These are phyloP conservation scores for Hordeum pubiflorum DNA, from an alignment of 202 grass and related monocot genomes.

Conservation along the genomic window DNA sequence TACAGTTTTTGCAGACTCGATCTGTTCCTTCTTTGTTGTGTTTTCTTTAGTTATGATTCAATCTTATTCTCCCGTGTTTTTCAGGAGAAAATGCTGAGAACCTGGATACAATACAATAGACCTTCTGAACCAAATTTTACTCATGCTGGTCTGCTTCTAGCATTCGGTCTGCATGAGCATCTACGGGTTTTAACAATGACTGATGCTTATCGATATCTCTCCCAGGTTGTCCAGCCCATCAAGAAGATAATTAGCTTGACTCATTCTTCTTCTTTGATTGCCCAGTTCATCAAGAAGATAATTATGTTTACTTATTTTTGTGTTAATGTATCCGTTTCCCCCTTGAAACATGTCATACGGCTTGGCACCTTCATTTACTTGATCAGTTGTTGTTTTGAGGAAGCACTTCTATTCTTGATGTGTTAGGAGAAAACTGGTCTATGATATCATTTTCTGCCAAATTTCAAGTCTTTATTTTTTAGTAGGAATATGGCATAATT, in stretches of 20 bases:
- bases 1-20: neutral
- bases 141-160: constrained; percentile 87
- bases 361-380: neutral
- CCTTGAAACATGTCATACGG: neutral
- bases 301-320: neutral
- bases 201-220: constrained; percentile 84
- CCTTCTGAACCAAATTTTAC: constrained; percentile 84
- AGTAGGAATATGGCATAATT: neutral
- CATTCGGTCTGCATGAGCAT: constrained; percentile 91
- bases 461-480: constrained; percentile 12
- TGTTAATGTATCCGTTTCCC: neutral
- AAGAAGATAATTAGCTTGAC: neutral
- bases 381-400: neutral
- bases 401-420: neutral
- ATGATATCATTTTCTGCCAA: constrained; percentile 6
- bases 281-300: neutral
- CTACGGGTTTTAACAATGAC: constrained; percentile 68
- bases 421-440: neutral
- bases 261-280: constrained; percentile 6
- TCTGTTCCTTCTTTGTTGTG: neutral
- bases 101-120: constrained; percentile 96
- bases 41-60: constrained; percentile 13
- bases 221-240: constrained; percentile 48
- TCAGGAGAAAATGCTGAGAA: constrained; percentile 95
- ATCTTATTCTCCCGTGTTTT: constrained; percentile 19